Conservation (phyloP, 768 basidiomycete species). For the Paxillus rubicundulus region DNA sequence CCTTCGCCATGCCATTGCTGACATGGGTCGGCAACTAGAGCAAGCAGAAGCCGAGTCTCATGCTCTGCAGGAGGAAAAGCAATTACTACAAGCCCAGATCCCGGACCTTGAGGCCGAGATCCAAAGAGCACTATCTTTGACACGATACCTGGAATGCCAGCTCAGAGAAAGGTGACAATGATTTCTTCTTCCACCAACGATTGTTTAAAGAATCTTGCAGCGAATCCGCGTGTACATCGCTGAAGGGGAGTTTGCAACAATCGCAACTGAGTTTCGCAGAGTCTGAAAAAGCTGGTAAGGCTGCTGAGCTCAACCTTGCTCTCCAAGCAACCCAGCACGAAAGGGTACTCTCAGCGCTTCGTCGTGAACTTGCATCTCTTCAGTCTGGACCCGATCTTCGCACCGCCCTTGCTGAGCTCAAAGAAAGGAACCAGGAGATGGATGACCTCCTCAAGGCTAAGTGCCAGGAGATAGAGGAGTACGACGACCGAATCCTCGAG, state of each 20-base stretch:
- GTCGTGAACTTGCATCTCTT: constrained; percentile 52
- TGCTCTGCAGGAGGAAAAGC: constrained; percentile 49
- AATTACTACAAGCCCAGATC: constrained; percentile 49
- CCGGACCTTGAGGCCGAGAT: constrained; percentile 63
- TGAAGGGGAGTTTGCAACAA: constrained; percentile 41
- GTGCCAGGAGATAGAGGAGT: constrained; percentile 77
- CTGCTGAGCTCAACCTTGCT: constrained; percentile 64
- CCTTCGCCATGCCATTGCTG: constrained; percentile 36
- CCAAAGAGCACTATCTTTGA: constrained; percentile 60
- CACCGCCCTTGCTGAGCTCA: constrained; percentile 53
- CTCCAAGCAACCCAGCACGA: constrained; percentile 66
- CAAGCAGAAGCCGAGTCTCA: constrained; percentile 37
- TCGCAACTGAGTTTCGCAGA: constrained; percentile 45
- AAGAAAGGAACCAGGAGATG: constrained; percentile 73
- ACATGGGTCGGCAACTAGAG: constrained; percentile 40
- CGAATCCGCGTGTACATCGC: constrained; percentile 41
- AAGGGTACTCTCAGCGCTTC: constrained; percentile 56
- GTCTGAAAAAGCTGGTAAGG: constrained; percentile 56
- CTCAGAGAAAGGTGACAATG: constrained; percentile 52
- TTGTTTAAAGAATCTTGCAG: constrained; percentile 34
- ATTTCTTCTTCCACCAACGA: neutral
- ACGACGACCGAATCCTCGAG: constrained; percentile 80
- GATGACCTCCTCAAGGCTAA: constrained; percentile 68
- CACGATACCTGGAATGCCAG: constrained; percentile 62
- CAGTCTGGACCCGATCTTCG: constrained; percentile 55